These are phyloP conservation scores for Yamadazyma akitaensis DNA, from an alignment of 805 yeast genomes.

Conservation along the genomic window DNA sequence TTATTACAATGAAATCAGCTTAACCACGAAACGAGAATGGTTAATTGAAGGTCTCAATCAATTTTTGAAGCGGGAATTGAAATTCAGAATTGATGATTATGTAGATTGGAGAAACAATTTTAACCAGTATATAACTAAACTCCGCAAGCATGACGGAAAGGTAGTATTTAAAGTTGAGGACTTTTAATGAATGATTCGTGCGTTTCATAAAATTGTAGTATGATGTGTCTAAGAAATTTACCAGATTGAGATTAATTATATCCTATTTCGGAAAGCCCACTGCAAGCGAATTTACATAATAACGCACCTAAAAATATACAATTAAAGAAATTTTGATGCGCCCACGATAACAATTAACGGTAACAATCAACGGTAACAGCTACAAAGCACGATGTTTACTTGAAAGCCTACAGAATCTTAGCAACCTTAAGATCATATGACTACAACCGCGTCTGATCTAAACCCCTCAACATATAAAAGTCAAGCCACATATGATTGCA, in stretches of 20 bases:
- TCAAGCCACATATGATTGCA: background rate
- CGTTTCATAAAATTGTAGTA: background rate
- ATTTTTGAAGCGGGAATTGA: conserved; percentile 24
- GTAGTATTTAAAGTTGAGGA: conserved; percentile 36
- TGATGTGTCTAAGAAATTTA: too few relatives aligned
- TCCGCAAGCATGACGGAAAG: conserved; percentile 31
- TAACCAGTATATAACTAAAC: conserved; percentile 22
- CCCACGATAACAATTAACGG: background rate
- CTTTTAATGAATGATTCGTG: conserved; percentile 17
- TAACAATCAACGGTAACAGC: too few relatives aligned
- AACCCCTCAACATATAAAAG: background rate
- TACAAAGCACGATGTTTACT: too few relatives aligned
- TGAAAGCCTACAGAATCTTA: too few relatives aligned
- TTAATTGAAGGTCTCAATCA: conserved; percentile 29
- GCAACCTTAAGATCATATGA: background rate
- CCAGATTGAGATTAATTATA: background rate
- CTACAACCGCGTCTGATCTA: background rate
- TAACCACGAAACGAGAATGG: conserved; percentile 30
- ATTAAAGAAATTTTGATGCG: background rate
- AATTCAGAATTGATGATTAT: conserved; percentile 27
- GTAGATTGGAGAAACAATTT: conserved; percentile 40
- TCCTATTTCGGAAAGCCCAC: background rate
- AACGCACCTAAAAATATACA: background rate
- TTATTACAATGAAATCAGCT: conserved; percentile 31
- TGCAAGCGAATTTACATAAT: background rate